Conservation (phyloP, 768 basidiomycete species). For the Kwoniella sp. region DNA sequence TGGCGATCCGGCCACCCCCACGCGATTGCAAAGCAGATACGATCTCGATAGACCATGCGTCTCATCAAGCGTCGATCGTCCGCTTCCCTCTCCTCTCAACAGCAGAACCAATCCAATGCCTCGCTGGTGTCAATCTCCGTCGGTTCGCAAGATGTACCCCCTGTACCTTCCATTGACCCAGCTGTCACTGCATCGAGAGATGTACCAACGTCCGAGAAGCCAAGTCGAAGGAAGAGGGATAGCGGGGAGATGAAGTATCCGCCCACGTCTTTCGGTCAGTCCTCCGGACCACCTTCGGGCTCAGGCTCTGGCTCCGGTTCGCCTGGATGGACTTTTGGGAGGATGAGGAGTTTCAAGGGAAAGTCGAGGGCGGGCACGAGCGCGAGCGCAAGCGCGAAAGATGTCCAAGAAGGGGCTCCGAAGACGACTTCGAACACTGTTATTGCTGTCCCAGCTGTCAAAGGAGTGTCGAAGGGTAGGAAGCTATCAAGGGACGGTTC, state of each 20-base stretch:
- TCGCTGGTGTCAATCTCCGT: background rate
- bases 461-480: conserved; percentile 11
- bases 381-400: background rate
- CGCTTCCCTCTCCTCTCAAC: conserved; percentile 6
- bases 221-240: conserved; percentile 7
- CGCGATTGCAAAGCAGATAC: background rate
- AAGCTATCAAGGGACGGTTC: background rate
- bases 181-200: background rate
- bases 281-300: no score
- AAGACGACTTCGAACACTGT: background rate
- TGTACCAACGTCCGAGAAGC: background rate
- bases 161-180: background rate
- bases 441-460: background rate
- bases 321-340: conserved; percentile 21
- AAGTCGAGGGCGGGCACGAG: conserved; percentile 3
- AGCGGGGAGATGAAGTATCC: conserved; percentile 19
- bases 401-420: background rate
- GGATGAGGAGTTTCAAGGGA: conserved; percentile 19
- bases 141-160: background rate
- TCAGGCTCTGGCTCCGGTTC: background rate
- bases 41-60: conserved; percentile 16
- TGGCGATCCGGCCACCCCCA: background rate
- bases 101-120: background rate
- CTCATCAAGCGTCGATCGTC: conserved; percentile 18
- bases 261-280: conserved; percentile 11